A percentile compares a stretch with the other conserved stretches of the same genome.
Evolutionary conservation across 2,329 filamentous ascomycete genomes (phyloP).

Genomic region (Penicillium griseofulvum): DNA sequence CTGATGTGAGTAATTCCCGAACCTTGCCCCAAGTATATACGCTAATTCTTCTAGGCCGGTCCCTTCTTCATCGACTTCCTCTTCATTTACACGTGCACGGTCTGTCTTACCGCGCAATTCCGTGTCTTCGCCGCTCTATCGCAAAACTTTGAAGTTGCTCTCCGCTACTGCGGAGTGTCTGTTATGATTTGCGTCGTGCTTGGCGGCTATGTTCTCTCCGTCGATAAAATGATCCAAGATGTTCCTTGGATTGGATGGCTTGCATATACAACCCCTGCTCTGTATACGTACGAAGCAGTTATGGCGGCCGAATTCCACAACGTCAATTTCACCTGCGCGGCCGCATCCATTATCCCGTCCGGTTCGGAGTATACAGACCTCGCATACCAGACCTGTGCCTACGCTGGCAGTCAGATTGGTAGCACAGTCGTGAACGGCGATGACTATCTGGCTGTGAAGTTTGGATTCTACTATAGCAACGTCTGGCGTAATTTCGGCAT

Average conservation of each 20-base stretch:
- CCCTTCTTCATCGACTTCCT: slow-evolving; percentile 64
- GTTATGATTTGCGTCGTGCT: slow-evolving; percentile 60
- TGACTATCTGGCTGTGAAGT: slow-evolving; percentile 53
- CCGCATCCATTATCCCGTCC: slow-evolving; percentile 55
- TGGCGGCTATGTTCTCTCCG: slow-evolving; percentile 62
- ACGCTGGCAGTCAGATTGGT: slow-evolving; percentile 54
- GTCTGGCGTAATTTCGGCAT: slow-evolving; percentile 72
- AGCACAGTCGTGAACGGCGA: slow-evolving; percentile 51
- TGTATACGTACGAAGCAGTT: slow-evolving; percentile 63
- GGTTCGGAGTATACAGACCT: slow-evolving; percentile 52
- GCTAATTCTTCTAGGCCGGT: slow-evolving; percentile 41
- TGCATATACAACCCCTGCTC: slow-evolving; percentile 45
- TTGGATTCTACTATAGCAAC: slow-evolving; percentile 51
- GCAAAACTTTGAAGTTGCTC: slow-evolving; percentile 60
- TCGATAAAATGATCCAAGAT: slow-evolving; percentile 53
- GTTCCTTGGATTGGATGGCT: slow-evolving; percentile 65
- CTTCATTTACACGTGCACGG: slow-evolving; percentile 57
- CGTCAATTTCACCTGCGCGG: slow-evolving; percentile 54
- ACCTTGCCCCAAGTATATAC: not conserved
- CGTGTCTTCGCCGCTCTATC: slow-evolving; percentile 60
- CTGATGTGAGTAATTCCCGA: slow-evolving; percentile 20
- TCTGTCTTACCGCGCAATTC: slow-evolving; percentile 61
- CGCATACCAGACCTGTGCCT: slow-evolving; percentile 56
- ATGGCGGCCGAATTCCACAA: slow-evolving; percentile 62
- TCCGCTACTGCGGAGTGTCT: slow-evolving; percentile 59